Conservation (phyloP, 495 filamentous ascomycete genomes). For the Emericellopsis terricola region DNA sequence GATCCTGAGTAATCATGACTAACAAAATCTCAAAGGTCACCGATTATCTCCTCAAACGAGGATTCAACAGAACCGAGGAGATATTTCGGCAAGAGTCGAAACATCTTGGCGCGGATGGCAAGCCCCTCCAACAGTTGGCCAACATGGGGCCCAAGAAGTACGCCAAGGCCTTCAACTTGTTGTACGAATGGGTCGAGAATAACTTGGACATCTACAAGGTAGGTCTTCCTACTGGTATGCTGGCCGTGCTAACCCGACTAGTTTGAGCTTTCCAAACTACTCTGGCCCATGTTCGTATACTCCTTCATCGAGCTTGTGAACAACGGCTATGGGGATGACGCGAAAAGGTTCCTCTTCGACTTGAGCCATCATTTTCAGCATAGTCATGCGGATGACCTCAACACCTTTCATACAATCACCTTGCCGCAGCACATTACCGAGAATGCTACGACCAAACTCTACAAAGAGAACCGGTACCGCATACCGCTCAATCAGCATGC, state of each 20-base stretch:
- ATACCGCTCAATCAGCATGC: conserved; percentile 69
- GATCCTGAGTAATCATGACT: neutral
- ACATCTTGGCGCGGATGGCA: conserved; percentile 56
- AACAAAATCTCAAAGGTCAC: conserved; percentile 46
- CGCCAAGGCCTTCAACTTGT: conserved; percentile 47
- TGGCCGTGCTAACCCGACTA: conserved; percentile 10
- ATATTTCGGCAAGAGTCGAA: conserved; percentile 76
- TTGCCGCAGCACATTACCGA: conserved; percentile 60
- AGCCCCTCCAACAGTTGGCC: conserved; percentile 43
- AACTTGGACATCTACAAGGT: conserved; percentile 89
- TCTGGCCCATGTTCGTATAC: conserved; percentile 90
- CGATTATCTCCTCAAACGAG: conserved; percentile 91
- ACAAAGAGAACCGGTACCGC: conserved; percentile 67
- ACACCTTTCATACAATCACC: conserved; percentile 44
- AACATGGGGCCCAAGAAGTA: conserved; percentile 64
- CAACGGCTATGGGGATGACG: conserved; percentile 52
- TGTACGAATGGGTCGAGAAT: conserved; percentile 71
- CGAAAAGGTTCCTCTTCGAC: conserved; percentile 46
- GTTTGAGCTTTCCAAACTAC: conserved; percentile 71
- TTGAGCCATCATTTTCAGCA: conserved; percentile 52
- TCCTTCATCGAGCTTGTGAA: conserved; percentile 69
- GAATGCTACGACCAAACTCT: conserved; percentile 54
- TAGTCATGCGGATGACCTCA: conserved; percentile 60
- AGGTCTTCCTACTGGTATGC: conserved; percentile 4
- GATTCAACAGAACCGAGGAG: conserved; percentile 82